A percentile compares a stretch with the other conserved stretches of the same genome.
Evolutionary conservation across 1,139 yeast species (phyloP).

Genomic region (Lodderomyces pseudojiufengensis): DNA sequence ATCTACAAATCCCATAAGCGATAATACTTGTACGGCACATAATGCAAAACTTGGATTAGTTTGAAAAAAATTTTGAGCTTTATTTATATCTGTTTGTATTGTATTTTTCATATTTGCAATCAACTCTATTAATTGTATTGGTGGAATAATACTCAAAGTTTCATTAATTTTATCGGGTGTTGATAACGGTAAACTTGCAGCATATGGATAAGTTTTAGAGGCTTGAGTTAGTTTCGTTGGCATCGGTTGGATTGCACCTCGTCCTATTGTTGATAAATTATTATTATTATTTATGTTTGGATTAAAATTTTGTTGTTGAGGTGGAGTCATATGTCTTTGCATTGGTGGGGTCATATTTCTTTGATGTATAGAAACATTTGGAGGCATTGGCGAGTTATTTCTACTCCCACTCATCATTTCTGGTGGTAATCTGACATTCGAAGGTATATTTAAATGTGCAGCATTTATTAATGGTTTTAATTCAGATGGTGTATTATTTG

Average conservation of each 20-base stretch:
- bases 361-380: neutral
- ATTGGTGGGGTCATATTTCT: slow-evolving; percentile 3
- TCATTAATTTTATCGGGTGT: slow-evolving; percentile 50
- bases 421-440: slow-evolving; percentile 51
- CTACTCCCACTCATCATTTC: slow-evolving; percentile 33
- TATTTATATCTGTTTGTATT: slow-evolving; percentile 43
- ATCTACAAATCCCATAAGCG: slow-evolving; percentile 75
- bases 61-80: slow-evolving; percentile 50
- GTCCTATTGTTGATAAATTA: slow-evolving; percentile 5
- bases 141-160: slow-evolving; percentile 61
- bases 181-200: slow-evolving; percentile 41
- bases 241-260: slow-evolving; percentile 18
- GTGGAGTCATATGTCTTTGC: slow-evolving; percentile 5
- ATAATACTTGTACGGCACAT: slow-evolving; percentile 66
- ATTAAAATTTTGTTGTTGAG: slow-evolving; percentile 8
- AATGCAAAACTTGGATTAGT: slow-evolving; percentile 58
- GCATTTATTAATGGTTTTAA: slow-evolving; percentile 39
- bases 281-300: slow-evolving; percentile 1
- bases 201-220: slow-evolving; percentile 48
- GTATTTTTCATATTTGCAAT: slow-evolving; percentile 60
- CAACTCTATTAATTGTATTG: slow-evolving; percentile 63
- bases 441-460: slow-evolving; percentile 45
- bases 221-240: slow-evolving; percentile 50
- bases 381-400: slow-evolving; percentile 9
- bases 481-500: slow-evolving; percentile 27